A percentile compares a stretch with the other conserved stretches of the same genome.
These are phyloP conservation scores for Penicillium soppii DNA, from an alignment of 495 filamentous ascomycete genomes.

Conservation along the genomic window DNA sequence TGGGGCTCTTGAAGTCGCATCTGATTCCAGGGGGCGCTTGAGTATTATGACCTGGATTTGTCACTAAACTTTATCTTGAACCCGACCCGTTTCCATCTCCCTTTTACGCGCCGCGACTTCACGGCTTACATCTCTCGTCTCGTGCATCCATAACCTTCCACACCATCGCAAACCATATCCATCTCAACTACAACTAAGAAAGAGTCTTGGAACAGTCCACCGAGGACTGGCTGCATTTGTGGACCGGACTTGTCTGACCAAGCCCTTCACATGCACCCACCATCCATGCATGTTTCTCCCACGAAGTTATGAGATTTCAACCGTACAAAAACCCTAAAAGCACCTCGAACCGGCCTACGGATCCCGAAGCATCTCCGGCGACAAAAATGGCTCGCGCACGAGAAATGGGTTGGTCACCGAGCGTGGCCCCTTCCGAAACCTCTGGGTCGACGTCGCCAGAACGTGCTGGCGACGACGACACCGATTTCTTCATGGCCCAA, in stretches of 20 bases:
- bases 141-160: neutral
- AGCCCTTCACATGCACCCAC: conserved; percentile 9
- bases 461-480: conserved; percentile 82
- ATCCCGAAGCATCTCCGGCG: conserved; percentile 3
- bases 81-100: neutral
- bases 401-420: conserved; percentile 41
- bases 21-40: conserved; percentile 3
- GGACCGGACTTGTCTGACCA: conserved; percentile 1
- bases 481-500: conserved; percentile 82
- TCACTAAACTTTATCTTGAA: neutral
- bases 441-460: conserved; percentile 84
- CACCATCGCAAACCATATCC: neutral
- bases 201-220: neutral
- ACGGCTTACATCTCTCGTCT: neutral
- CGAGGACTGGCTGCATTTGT: neutral
- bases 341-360: conserved; percentile 12
- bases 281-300: conserved; percentile 14
- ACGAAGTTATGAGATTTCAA: conserved; percentile 24
- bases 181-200: neutral
- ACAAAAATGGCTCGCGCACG: conserved; percentile 41
- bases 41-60: conserved; percentile 3
- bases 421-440: conserved; percentile 54
- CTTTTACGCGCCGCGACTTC: neutral
- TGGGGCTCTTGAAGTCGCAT: conserved; percentile 9
- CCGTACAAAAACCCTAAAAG: conserved; percentile 14